Base-by-base conservation (phyloP, 495 filamentous ascomycete genomes). In the Podospora pseudocomata region DNA sequence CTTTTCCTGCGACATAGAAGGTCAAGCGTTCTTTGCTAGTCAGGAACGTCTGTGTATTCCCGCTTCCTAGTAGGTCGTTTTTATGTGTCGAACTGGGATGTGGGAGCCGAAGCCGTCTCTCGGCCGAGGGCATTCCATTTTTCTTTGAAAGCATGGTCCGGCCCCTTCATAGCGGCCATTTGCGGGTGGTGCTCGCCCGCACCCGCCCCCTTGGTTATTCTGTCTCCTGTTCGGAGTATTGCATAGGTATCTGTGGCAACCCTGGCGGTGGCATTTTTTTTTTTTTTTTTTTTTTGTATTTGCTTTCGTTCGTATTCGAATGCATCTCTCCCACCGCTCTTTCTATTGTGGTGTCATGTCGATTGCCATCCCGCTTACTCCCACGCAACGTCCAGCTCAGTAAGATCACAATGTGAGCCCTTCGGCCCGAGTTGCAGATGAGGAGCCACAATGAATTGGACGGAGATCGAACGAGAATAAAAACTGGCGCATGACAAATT, bases 261-360 rank as follows among this genome's bases (percentile, higher is more conserved):
- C 32, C 28, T 32, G 62, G 70, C 65, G 54, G 55, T 68, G 74
- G 69, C 56, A 65, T 72, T 67, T 64, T 69, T 68, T 39, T 54
- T 63, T 57, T 54, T 65, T 0, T 56, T 20, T 65, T 11, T 65
- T 65, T 55, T 27, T 26, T 23, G 23, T 23, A 23, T 23, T 23
- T 23, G 23, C 23, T 23, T 55, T 57, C 20, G 16, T 44, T 64
- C 27, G 18, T 64, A 26, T 64, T 53, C 39, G 39, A 49, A 30
- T 63, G 18, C n/a, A 49, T 20, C 20, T 54, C 39, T 49, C 39
- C 39, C 39, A 49, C 39, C 39, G 39, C 39, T 49, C 39, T 49
- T 49, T 49, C 4, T 32, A 5, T 32, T 32, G 30, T 32, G 30
- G 30, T 32, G 30, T 32, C 30, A 32, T 32, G 30, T 32, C 30